A percentile compares a stretch with the other conserved stretches of the same genome.
Conservation (phyloP, 2,329 filamentous ascomycete species). For the Beauveria asiatica region DNA sequence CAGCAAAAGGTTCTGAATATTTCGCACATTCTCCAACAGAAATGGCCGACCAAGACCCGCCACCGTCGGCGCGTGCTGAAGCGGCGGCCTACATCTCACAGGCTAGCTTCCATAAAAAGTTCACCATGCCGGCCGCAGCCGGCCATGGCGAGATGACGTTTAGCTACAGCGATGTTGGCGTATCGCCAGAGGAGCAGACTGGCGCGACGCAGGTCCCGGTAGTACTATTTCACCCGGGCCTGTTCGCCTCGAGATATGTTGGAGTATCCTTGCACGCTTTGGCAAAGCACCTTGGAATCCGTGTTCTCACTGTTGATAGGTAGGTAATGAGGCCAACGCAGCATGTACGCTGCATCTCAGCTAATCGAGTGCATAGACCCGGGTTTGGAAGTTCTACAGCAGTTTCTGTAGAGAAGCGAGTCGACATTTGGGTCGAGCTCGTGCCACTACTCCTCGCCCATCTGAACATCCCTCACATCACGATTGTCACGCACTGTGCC, state of each 20-base stretch:
- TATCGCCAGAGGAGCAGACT: neutral
- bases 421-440: conserved; percentile 20
- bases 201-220: conserved; percentile 15
- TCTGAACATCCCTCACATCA: conserved; percentile 24
- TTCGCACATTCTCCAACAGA: neutral
- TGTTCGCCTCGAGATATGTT: conserved; percentile 21
- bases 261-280: conserved; percentile 24
- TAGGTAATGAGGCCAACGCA: neutral
- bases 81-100: conserved; percentile 16
- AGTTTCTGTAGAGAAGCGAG: conserved; percentile 14
- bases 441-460: conserved; percentile 26
- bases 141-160: conserved; percentile 17
- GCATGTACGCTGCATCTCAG: conserved; percentile 12
- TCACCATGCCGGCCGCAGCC: conserved; percentile 18
- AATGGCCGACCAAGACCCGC: neutral
- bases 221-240: conserved; percentile 22
- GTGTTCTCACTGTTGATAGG: conserved; percentile 25
- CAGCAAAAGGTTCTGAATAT: neutral
- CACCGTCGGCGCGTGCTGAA: neutral
- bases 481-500: conserved; percentile 23
- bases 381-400: conserved; percentile 20
- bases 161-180: conserved; percentile 22
- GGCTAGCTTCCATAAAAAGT: conserved; percentile 19
- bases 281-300: conserved; percentile 22
- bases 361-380: conserved; percentile 15